These are phyloP conservation scores for Plasmodium vivax DNA, from an alignment of 169 alveolate genomes.

Conservation along the genomic window DNA sequence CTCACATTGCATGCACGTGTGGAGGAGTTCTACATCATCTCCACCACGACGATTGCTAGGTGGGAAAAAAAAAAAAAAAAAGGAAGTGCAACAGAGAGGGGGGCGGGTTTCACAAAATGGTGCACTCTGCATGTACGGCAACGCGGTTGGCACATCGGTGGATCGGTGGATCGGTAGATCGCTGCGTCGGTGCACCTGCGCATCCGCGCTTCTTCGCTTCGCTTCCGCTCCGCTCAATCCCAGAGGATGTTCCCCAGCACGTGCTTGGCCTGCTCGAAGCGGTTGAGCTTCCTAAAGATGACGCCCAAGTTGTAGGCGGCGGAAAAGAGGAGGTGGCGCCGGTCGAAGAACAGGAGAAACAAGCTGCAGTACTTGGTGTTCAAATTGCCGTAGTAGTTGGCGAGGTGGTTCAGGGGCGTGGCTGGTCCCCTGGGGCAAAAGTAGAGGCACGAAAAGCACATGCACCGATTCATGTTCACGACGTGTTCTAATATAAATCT, in stretches of 20 bases:
- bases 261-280: constrained; percentile 69
- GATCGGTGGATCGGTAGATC: too few relatives aligned
- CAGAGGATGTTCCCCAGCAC: constrained; percentile 28
- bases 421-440: neutral
- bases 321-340: constrained; percentile 53
- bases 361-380: constrained; percentile 56
- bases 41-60: neutral
- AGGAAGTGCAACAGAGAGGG: neutral
- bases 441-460: constrained; percentile 63
- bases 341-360: constrained; percentile 60
- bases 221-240: neutral
- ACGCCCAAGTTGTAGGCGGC: constrained; percentile 64
- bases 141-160: neutral
- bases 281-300: constrained; percentile 35
- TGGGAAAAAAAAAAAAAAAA: too few relatives aligned
- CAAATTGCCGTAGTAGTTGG: constrained; percentile 26
- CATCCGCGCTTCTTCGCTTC: neutral
- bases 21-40: neutral
- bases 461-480: constrained; percentile 68
- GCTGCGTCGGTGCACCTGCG: too few relatives aligned
- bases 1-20: neutral
- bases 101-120: neutral
- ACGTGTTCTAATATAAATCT: constrained; percentile 46
- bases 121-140: neutral
- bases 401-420: neutral